Percentiles rank a stretch among this genome's conserved stretches.
Evolutionary conservation across 2,329 filamentous ascomycete genomes (phyloP).

Genomic region (Delphinella strobiligena): DNA sequence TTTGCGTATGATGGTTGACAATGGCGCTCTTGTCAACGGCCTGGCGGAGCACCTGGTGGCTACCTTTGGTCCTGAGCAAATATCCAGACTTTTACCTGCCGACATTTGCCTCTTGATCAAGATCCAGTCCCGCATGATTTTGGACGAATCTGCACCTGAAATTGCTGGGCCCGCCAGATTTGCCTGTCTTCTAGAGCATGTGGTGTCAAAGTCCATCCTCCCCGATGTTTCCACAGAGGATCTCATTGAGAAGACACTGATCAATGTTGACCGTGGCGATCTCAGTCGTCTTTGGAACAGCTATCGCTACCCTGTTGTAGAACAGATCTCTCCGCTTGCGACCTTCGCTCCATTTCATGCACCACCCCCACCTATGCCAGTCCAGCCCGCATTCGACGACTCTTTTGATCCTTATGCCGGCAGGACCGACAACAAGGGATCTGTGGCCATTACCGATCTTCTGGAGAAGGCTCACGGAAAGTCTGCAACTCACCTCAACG

Average conservation of each 20-base stretch:
- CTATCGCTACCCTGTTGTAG: constrained; percentile 37
- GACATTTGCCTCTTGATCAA: constrained; percentile 49
- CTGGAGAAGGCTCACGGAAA: constrained; percentile 70
- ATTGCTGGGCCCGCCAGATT: constrained; percentile 48
- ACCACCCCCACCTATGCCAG: constrained; percentile 30
- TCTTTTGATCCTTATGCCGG: constrained; percentile 83
- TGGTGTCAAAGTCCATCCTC: constrained; percentile 39
- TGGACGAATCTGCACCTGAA: constrained; percentile 37
- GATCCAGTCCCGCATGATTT: constrained; percentile 42
- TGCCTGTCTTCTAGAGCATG: constrained; percentile 48
- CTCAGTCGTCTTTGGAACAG: constrained; percentile 46
- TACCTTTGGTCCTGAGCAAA: constrained; percentile 46
- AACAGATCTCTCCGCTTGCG: constrained; percentile 36
- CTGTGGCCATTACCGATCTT: constrained; percentile 77
- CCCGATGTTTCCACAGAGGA: constrained; percentile 44
- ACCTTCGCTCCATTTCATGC: constrained; percentile 36
- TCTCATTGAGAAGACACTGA: constrained; percentile 46
- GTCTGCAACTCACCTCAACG: constrained; percentile 56
- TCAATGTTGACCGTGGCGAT: constrained; percentile 38
- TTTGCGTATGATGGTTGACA: constrained; percentile 53
- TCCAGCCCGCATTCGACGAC: constrained; percentile 58
- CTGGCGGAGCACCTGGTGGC: constrained; percentile 50
- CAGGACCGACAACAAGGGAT: constrained; percentile 87
- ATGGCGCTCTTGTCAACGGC: constrained; percentile 48
- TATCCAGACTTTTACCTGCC: constrained; percentile 41